Conservation (phyloP, 306 rosid genomes). For the Macrotyloma uniflorum region DNA sequence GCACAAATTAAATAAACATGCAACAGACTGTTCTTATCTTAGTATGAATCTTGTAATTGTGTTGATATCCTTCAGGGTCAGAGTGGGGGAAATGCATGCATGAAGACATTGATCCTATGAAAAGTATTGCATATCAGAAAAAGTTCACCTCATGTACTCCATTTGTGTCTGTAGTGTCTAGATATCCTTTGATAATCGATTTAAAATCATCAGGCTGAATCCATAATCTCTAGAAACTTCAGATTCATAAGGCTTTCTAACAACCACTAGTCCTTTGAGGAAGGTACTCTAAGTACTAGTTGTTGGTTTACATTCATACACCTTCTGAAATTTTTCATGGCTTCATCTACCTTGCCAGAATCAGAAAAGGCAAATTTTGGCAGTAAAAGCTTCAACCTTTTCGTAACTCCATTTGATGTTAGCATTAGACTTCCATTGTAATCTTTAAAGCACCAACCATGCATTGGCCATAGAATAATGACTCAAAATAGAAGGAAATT, state of each 20-base stretch:
- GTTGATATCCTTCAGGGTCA: neutral
- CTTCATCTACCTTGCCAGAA: conserved; percentile 69
- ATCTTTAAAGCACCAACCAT: conserved; percentile 30
- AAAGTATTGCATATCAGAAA: conserved; percentile 13
- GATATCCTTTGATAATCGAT: conserved; percentile 90
- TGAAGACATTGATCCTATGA: conserved; percentile 1
- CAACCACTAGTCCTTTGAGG: no score
- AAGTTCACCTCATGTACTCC: conserved; percentile 73
- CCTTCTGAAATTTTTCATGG: conserved; percentile 68
- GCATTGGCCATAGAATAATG: conserved; percentile 36
- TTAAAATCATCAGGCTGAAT: conserved; percentile 82
- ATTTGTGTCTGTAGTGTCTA: conserved; percentile 63
- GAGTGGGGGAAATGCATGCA: neutral
- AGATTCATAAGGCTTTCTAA: no score
- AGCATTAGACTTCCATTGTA: conserved; percentile 26
- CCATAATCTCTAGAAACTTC: no score
- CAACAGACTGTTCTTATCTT: neutral
- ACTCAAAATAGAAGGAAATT: conserved; percentile 11
- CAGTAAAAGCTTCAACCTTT: conserved; percentile 12
- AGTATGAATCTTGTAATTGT: neutral
- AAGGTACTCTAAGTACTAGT: no score
- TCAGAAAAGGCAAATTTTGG: conserved; percentile 49
- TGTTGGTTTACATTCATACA: conserved; percentile 78
- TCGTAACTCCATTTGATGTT: neutral
- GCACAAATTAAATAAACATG: conserved; percentile 4